A percentile compares a stretch with the other conserved stretches of the same genome.
These are phyloP conservation scores for Antrodiella citrinella DNA, from an alignment of 768 basidiomycete genomes.

Conservation along the genomic window DNA sequence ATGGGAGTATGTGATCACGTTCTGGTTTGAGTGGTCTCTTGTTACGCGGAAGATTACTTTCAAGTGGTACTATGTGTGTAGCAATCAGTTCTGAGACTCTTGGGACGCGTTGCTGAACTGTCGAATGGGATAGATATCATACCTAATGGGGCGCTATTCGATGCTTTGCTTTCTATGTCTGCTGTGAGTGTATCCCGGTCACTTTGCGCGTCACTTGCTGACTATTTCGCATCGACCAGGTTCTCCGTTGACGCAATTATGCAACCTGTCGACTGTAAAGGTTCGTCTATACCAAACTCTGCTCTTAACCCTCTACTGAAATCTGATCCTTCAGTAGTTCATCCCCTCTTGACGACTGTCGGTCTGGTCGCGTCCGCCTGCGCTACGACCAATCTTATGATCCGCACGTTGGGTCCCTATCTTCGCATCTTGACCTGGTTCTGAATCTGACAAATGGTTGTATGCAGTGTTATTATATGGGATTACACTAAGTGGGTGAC, in stretches of 20 bases:
- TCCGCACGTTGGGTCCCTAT: neutral
- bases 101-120: too few species aligned
- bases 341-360: neutral
- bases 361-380: neutral
- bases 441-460: too few species aligned
- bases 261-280: neutral
- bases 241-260: neutral
- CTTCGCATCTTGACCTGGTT: too few species aligned
- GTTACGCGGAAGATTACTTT: neutral
- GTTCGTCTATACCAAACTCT: neutral
- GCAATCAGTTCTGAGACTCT: too few species aligned
- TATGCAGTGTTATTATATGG: neutral
- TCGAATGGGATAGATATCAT: neutral
- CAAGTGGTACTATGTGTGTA: neutral
- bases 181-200: neutral
- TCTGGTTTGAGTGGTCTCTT: neutral
- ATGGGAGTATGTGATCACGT: neutral
- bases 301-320: too few species aligned
- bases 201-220: too few species aligned
- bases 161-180: neutral
- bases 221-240: too few species aligned
- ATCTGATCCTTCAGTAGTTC: neutral
- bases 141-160: neutral
- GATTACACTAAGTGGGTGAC: neutral
- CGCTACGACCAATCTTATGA: neutral